Evolutionary conservation across 306 rosid genomes (phyloP), one percentile per base, ranked within the genome.

Genomic region (Begonia loranthoides): DNA sequence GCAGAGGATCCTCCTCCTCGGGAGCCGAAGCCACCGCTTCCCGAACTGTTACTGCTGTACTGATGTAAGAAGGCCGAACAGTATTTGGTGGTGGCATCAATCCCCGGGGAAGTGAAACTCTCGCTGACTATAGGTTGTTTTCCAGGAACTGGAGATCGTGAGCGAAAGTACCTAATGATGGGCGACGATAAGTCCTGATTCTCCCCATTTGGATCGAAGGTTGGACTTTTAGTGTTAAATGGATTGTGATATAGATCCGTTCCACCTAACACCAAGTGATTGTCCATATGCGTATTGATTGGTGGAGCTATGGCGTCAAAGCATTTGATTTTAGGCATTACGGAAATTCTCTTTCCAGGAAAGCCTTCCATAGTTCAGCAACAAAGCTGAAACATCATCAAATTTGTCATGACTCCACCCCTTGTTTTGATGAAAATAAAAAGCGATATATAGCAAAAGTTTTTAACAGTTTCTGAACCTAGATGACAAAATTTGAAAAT

Each of bases 101-200:
- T 6, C 12, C 28, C 51, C 51, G 52, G 24, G 15, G 61, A 9
- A 15, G 61, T n/a, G 38, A 46, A 57, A 12, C 41, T 8, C 24
- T 45, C 61, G 6, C 52, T 52, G 59, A 58, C 17, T 17, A 60
- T 9, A 11, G 63, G 11, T 10, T 55, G 17, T 16, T 61, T 65
- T 10, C 64, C 61, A 47, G 79, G 34, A 9, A 68, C 16, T 0
- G 88, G 75, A 66, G 88, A 80, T 17, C 74, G 76, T 41, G 51
- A 24, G 53, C 62, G 64, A 19, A 76, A 50, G 53, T 69, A 77
- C 13, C 68, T 67, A 0, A 64, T 55, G 2, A 76, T 66, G 12
- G 76, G 81, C 12, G 81, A 68, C 13, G 55, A 64, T 44, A 15
- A 50, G 54, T 80, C 73, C 60, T 64, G 34, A 61, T 73, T 80